Conservation (phyloP, 2,329 filamentous ascomycete species). For the Huntiella omanensis region DNA sequence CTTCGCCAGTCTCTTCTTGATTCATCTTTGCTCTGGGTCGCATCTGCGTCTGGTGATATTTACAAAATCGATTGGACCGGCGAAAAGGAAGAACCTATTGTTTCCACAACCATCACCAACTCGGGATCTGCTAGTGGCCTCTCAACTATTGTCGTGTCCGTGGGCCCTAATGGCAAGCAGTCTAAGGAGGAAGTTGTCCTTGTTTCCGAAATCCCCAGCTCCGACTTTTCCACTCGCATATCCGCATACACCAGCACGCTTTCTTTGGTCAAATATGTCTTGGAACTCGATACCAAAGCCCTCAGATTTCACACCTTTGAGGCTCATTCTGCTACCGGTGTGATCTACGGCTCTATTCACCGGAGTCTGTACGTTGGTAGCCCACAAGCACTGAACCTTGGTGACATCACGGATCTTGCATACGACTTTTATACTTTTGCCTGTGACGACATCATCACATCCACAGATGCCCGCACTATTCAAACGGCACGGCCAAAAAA, state of each 20-base stretch:
- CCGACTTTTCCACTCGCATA: slow-evolving; percentile 6
- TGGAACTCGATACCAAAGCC: slow-evolving; percentile 4
- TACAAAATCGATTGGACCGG: slow-evolving; percentile 40
- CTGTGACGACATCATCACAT: slow-evolving; percentile 43
- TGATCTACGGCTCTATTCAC: slow-evolving; percentile 15
- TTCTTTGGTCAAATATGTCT: slow-evolving; percentile 7
- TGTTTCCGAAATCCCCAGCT: slow-evolving; percentile 20
- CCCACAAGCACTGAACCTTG: slow-evolving; percentile 13
- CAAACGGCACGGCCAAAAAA: slow-evolving; percentile 15
- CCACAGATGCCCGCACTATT: slow-evolving; percentile 39
- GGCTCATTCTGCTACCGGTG: slow-evolving; percentile 1
- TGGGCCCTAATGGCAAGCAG: slow-evolving; percentile 15
- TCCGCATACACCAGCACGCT: slow-evolving; percentile 6
- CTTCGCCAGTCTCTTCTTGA: slow-evolving; percentile 22
- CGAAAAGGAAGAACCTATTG: slow-evolving; percentile 5
- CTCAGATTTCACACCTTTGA: slow-evolving; percentile 8
- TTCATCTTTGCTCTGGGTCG: slow-evolving; percentile 37
- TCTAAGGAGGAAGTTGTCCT: slow-evolving; percentile 26
- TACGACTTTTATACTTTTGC: slow-evolving; percentile 34
- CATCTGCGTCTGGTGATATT: slow-evolving; percentile 36
- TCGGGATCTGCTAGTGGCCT: slow-evolving; percentile 29
- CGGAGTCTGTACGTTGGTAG: slow-evolving; percentile 21
- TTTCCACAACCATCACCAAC: slow-evolving; percentile 13
- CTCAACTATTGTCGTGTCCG: slow-evolving; percentile 21
- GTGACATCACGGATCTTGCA: slow-evolving; percentile 15